Conservation (phyloP, 2,329 filamentous ascomycete genomes). For the Fusarium robinianum region DNA sequence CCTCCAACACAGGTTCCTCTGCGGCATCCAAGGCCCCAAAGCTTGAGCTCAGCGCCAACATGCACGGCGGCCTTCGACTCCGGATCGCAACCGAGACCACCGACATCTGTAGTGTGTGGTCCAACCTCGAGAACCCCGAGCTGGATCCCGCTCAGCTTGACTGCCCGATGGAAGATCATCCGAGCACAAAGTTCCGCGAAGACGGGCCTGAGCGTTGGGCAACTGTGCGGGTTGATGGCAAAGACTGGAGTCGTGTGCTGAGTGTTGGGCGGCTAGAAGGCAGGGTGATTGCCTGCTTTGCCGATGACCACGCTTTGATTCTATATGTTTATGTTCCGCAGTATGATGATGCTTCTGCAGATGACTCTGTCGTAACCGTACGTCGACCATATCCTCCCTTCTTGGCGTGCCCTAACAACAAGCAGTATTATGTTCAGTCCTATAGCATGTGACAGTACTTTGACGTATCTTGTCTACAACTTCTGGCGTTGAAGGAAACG, state of each 20-base stretch:
- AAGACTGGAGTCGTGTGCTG: constrained; percentile 92
- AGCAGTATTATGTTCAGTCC: constrained; percentile 51
- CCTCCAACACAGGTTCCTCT: constrained; percentile 46
- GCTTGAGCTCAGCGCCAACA: constrained; percentile 87
- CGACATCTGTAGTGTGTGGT: constrained; percentile 85
- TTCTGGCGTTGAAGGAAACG: constrained; percentile 19
- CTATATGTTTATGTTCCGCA: constrained; percentile 80
- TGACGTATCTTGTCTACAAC: neutral
- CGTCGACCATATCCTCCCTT: constrained; percentile 12
- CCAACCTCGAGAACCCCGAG: constrained; percentile 82
- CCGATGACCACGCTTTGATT: constrained; percentile 77
- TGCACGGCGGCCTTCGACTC: constrained; percentile 85
- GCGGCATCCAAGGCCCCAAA: constrained; percentile 61
- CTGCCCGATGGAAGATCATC: constrained; percentile 75
- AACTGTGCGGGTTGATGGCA: constrained; percentile 86
- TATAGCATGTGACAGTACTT: constrained; percentile 40
- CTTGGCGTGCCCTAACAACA: constrained; percentile 26
- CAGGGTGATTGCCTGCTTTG: constrained; percentile 89
- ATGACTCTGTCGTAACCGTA: constrained; percentile 78
- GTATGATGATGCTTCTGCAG: constrained; percentile 66
- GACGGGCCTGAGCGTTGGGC: constrained; percentile 84
- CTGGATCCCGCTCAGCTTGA: constrained; percentile 78
- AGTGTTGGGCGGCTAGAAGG: constrained; percentile 89
- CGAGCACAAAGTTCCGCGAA: constrained; percentile 76
- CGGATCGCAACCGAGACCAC: constrained; percentile 82